Evolutionary conservation across 306 rosid species (phyloP).

Genomic region (Macrotyloma uniflorum): DNA sequence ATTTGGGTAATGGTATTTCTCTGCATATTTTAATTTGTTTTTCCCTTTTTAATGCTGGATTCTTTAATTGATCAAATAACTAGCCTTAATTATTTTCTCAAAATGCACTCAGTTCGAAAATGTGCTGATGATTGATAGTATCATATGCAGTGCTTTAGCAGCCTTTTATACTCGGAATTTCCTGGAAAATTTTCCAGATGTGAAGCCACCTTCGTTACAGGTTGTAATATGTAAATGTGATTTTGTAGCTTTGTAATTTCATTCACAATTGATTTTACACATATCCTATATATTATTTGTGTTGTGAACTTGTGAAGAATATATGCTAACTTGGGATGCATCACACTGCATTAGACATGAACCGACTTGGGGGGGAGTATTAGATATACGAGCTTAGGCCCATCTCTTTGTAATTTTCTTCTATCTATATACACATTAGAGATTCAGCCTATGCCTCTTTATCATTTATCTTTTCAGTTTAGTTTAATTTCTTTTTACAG

Average conservation of each 20-base stretch:
- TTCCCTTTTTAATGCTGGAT: conserved; percentile 19
- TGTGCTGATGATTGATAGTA: conserved; percentile 34
- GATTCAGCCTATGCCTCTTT: no score
- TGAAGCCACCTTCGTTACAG: conserved; percentile 92
- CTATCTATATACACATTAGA: no score
- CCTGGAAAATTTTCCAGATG: conserved; percentile 75
- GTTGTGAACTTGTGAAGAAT: conserved; percentile 2
- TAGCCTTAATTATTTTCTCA: conserved; percentile 14
- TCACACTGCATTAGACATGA: conserved; percentile 6
- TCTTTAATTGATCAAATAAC: neutral
- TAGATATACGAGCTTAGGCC: no score
- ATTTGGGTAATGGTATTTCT: neutral
- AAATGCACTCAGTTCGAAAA: conserved; percentile 23
- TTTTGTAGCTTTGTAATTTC: conserved; percentile 27
- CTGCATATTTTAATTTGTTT: conserved; percentile 2
- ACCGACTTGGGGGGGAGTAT: no score
- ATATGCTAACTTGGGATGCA: conserved; percentile 24
- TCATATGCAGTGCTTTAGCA: conserved; percentile 85
- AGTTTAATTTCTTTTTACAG: no score
- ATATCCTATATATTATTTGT: conserved; percentile 12
- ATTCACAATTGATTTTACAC: conserved; percentile 21
- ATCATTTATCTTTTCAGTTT: no score
- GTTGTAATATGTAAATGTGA: conserved; percentile 50
- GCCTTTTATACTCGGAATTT: conserved; percentile 94
- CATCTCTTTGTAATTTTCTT: no score